A percentile compares a stretch with the other conserved stretches of the same genome.
These are phyloP conservation scores for Gigaspora rosea DNA, from an alignment of 192 early-diverging fungal species.

Conservation along the genomic window DNA sequence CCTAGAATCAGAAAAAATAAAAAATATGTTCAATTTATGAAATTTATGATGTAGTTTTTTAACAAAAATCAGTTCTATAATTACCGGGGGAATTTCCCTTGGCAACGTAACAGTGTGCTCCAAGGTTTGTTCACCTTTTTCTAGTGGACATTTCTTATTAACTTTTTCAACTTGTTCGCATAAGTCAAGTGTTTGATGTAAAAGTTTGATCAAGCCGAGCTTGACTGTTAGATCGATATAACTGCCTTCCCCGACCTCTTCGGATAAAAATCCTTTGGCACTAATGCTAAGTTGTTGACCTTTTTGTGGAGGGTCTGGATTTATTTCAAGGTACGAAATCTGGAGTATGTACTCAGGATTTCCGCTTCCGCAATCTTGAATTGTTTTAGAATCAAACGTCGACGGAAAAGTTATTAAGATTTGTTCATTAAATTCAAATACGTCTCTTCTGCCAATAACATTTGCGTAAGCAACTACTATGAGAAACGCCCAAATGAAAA, in stretches of 20 bases:
- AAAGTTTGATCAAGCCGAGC: conserved; percentile 46
- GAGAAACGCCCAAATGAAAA: not conserved
- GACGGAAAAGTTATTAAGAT: not conserved
- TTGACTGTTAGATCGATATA: conserved; percentile 51
- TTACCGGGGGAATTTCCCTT: conserved; percentile 58
- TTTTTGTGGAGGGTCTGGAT: conserved; percentile 53
- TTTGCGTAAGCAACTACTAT: not conserved
- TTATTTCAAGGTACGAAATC: conserved; percentile 47
- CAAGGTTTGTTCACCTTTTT: conserved; percentile 44
- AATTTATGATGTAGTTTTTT: not conserved
- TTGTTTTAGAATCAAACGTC: conserved; percentile 23
- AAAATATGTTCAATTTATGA: not conserved
- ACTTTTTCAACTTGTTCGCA: conserved; percentile 51
- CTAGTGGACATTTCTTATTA: conserved; percentile 53
- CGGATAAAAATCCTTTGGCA: conserved; percentile 44
- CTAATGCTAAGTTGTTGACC: conserved; percentile 49
- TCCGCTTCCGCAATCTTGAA: conserved; percentile 30
- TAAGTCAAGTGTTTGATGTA: conserved; percentile 52
- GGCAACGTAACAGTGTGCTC: conserved; percentile 50
- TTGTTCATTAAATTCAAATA: not conserved
- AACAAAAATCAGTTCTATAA: conserved; percentile 23
- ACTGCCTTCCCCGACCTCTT: conserved; percentile 47
- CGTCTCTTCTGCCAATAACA: not conserved
- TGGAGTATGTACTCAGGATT: conserved; percentile 29
- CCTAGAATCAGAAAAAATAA: conserved; percentile 40